Base-by-base conservation (phyloP, 768 basidiomycete species). In the Boletus coccyginus region DNA sequence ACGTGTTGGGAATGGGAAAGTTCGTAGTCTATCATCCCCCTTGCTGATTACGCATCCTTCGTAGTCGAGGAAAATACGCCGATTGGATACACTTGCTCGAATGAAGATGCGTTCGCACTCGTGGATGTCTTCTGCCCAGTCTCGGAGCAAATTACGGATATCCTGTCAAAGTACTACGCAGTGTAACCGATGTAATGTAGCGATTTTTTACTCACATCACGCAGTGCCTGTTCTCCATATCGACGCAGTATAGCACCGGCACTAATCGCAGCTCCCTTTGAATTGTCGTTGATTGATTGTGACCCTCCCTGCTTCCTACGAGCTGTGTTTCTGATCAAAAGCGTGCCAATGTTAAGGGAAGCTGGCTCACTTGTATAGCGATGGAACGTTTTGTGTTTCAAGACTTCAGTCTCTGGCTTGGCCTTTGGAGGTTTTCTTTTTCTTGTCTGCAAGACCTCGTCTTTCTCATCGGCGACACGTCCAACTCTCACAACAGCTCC, bases 221-320 rank as follows among this genome's bases (percentile, higher is more conserved):
- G 84, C 39, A 99, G 75, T 17, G 93, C 90, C 68, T 92, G 88
- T 69, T 99, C 97, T 42, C 97, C 97, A 65, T 98, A 97, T 55
- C 97, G 85, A 64, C 97, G 88, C 7, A 99, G 80, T 73, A 82
- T 82, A 1, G 97, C 97, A 67, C 97, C 97, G 27, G 94, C 94
- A 73, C 94, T 96, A 65, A 92, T 89, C 0, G 97, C 97, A 55
- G 84, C 84, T 2, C 91, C 92, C 74, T 97, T 98, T 7, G 94
- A 81, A 52, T 94, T 92, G 72, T 99, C 97, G 61, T 98, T 95
- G 5, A 87, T 59, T 2, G 88, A 86, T 73, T 99, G 97, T 2
- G 92, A 89, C 0, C 97, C 97, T 72, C 97, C 97, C 77, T 99
- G 97, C 70, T 98, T 98, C 61, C 92, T 81, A 60, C 97, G 92